Base-by-base conservation (phyloP, 2,329 filamentous ascomycete species). In the Metarhizium brunneum region DNA sequence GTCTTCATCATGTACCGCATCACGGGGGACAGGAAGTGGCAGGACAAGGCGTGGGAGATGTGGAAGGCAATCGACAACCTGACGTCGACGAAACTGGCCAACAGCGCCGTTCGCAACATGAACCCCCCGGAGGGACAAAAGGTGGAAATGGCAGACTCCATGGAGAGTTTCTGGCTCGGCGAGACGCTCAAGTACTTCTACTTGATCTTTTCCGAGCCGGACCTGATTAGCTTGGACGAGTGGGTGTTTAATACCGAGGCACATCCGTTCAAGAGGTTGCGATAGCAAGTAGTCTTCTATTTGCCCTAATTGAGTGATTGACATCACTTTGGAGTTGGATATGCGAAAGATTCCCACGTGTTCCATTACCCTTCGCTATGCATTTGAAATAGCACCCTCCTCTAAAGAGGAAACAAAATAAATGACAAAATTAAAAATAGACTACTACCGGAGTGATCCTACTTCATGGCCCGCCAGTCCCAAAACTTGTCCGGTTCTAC, bases 171-270 rank as follows among this genome's bases (percentile, higher is more conserved):
- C 64, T 90, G 86, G 84, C 73, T 86, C 62, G 82, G 82, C 0
- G 86, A 90, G 72, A 90, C 86, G 32, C 70, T 90, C 58, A 90
- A 90, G 70, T 90, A 90, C 58, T 88, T 89, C 53, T 90, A 86
- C 60, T 65, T 90, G 47, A 77, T 89, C 30, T 90, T 89, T 62
- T 81, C 79, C n/a, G 79, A 86, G 47, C 80, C 83, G 2, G 74
- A 79, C 13, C 61, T 83, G 18, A 71, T 88, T 25, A 86, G 78
- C 64, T 63, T 90, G 64, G 87, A 90, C 66, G 79, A 88, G 4
- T 89, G 78, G 70, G 84, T 90, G 47, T 71, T 84, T 52, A 81
- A 80, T 56, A 81, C 78, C 0, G 78, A 80, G 63, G 78, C 76
- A 0, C 78, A 81, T 61, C 78, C 78, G 0, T 65, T 75, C 29